A percentile compares a stretch with the other conserved stretches of the same genome.
Evolutionary conservation across 2,329 filamentous ascomycete species (phyloP).

Genomic region (Epicoccum nigrum): DNA sequence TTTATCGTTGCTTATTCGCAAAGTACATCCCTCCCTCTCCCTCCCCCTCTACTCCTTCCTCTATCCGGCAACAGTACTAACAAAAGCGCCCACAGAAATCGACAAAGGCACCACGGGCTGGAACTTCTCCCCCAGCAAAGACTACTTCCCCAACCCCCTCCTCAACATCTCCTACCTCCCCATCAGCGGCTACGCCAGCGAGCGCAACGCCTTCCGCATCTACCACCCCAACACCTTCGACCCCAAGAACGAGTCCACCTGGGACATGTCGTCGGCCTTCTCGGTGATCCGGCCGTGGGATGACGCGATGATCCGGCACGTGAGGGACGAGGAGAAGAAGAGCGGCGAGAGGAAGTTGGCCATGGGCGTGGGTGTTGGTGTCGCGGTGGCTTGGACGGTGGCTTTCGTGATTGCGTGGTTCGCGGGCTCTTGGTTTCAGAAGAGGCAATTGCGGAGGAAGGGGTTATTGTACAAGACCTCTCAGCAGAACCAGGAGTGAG

Average conservation of each 20-base stretch:
- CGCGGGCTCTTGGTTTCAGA: background rate
- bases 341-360: background rate
- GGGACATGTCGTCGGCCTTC: background rate
- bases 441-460: background rate
- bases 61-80: background rate
- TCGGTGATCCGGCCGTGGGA: background rate
- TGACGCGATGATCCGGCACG: too few species aligned
- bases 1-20: background rate
- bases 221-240: constrained; percentile 7
- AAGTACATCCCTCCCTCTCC: background rate
- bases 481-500: background rate
- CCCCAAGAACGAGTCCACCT: background rate
- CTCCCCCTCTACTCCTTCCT: background rate
- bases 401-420: constrained; percentile 1
- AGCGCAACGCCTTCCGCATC: constrained; percentile 8
- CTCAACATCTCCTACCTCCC: background rate
- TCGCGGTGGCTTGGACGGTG: background rate
- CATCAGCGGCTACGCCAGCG: background rate
- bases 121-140: background rate
- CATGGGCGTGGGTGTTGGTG: background rate
- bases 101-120: background rate
- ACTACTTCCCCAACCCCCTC: background rate
- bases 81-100: background rate
- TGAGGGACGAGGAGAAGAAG: too few species aligned
- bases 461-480: background rate